Base-by-base conservation (phyloP, 2,329 filamentous ascomycete genomes). In the Epichloe typhina region DNA sequence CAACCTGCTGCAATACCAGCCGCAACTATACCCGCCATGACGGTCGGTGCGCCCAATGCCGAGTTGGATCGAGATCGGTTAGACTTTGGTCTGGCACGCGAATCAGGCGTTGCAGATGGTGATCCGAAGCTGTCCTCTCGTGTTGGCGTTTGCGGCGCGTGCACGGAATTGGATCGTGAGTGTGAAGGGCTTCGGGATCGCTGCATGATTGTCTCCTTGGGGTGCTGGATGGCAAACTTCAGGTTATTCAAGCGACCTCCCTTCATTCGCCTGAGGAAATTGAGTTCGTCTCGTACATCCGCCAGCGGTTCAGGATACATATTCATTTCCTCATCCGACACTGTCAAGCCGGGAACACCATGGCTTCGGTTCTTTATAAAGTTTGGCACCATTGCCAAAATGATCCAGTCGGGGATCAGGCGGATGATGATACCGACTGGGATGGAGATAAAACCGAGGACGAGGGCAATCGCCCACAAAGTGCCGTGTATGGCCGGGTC, bases 391-490 rank as follows among this genome's bases (percentile, higher is more conserved):
- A 78, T 64, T 42, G 69, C 70, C 46, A 74, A 65, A 43, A 86
- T 62, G 15, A 83, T 68, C 45, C 77, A 73, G 63, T 97, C 90
- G 0, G 93, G 93, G 48, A 97, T 76, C 26, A 88, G 73, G 46
- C 93, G 86, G 53, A 97, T 84, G 35, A 87, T 70, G 23, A 91
- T 74, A 52, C 88, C 93, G 50, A 95, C 75, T 0, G 89, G 88
- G 33, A 97, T 80, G 17, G 91, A 95, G n/a, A 94, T 68, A 56
- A 85, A 73, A 35, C 90, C 89, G 38, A 95, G 78, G 26, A 93
- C 74, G 51, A 98, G 77, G 7, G 89, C 95, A 58, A 93, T 85
- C 7, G 74, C 90, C 93, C 91, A 97, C 64, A 95, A 84, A 12
- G 75, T 52, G 42, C 50, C 50, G 26, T 36, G 19, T 7, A 49